Conservation (phyloP, 371 early-diverging fungal genomes). For the Haplosporangium sp. region DNA sequence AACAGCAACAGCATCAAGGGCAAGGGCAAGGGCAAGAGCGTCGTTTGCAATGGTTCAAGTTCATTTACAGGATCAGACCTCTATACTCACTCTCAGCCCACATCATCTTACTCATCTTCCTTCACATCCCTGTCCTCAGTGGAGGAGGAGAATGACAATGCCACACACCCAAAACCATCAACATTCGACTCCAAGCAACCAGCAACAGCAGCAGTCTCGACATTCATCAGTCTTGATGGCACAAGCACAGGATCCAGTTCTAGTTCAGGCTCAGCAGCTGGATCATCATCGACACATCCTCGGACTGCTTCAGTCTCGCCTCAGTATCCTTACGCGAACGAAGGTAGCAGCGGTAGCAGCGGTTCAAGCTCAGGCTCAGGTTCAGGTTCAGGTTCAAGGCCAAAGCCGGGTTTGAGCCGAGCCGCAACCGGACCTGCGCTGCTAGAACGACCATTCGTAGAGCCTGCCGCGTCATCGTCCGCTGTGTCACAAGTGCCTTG, state of each 20-base stretch:
- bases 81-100: constrained; percentile 13
- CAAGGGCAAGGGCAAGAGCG: constrained; percentile 19
- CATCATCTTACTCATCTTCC: constrained; percentile 28
- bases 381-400: constrained; percentile 27
- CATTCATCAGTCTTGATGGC: background rate
- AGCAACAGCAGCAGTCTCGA: background rate
- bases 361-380: constrained; percentile 15
- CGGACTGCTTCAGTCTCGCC: constrained; percentile 7
- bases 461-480: constrained; percentile 19
- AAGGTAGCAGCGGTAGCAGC: constrained; percentile 1
- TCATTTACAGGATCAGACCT: constrained; percentile 13
- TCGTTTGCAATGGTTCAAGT: background rate
- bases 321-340: constrained; percentile 7
- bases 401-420: constrained; percentile 28
- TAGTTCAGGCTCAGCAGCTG: constrained; percentile 13
- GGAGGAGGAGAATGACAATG: constrained; percentile 20
- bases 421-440: constrained; percentile 28
- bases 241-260: background rate
- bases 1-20: background rate
- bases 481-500: constrained; percentile 11
- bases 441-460: constrained; percentile 7
- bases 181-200: constrained; percentile 5
- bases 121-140: constrained; percentile 25
- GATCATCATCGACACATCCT: background rate
- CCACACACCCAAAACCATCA: background rate